phyloP scores from a whole-genome alignment of 176 grass and related monocot species.

The Thalia dealbata region DNA sequence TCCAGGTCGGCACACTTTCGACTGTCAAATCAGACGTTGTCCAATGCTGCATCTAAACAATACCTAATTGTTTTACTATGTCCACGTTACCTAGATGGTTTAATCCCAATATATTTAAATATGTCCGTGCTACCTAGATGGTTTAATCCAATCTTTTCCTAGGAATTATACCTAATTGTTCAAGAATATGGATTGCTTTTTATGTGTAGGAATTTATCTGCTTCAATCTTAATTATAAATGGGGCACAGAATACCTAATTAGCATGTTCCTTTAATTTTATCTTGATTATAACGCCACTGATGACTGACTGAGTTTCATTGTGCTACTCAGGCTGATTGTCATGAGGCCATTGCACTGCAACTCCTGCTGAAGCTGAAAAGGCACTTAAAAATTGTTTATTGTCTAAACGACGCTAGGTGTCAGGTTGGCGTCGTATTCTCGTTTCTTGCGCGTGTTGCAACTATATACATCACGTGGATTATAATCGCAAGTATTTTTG shows the following conservation, averaged over 20 bases:
- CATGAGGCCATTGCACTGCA: conserved; percentile 74
- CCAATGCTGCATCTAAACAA: too few species aligned
- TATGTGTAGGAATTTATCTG: too few species aligned
- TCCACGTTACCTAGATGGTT: too few species aligned
- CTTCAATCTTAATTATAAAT: neutral
- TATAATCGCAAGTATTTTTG: neutral
- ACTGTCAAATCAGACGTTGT: too few species aligned
- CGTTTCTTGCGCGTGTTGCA: neutral
- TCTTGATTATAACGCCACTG: neutral
- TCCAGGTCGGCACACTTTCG: conserved; percentile 35
- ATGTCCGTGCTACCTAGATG: too few species aligned
- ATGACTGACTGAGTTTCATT: neutral
- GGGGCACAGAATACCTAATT: neutral
- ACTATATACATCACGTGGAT: neutral
- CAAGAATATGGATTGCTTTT: too few species aligned
- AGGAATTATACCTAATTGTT: too few species aligned
- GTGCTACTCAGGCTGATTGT: conserved; percentile 71
- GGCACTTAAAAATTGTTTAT: conserved; percentile 88
- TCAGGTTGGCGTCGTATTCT: conserved; percentile 41
- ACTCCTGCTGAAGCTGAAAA: conserved; percentile 90
- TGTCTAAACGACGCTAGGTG: conserved; percentile 74
- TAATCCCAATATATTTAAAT: too few species aligned
- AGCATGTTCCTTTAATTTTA: neutral
- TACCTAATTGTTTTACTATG: too few species aligned
- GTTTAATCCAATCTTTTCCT: too few species aligned